phyloP scores from a whole-genome alignment of 2,329 filamentous ascomycete species.

The Neonectria magnoliae region DNA sequence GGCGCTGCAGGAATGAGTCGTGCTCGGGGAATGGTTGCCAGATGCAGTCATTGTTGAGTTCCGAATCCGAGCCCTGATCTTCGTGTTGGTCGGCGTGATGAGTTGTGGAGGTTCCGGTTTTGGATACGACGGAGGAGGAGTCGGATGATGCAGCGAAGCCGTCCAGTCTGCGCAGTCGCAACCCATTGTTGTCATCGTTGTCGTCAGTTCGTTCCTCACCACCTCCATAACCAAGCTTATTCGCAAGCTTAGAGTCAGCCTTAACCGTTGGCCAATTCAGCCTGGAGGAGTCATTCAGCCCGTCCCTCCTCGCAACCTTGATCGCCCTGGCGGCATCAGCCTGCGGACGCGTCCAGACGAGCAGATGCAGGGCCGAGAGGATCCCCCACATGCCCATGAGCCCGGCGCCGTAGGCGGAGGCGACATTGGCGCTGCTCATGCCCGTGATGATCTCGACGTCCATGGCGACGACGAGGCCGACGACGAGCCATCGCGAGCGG shows the following conservation, averaged over 20 bases:
- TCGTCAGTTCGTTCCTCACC: not conserved
- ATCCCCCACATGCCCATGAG: conserved; percentile 62
- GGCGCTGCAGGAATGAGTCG: conserved; percentile 57
- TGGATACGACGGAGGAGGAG: not conserved
- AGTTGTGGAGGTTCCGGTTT: not conserved
- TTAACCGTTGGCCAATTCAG: not conserved
- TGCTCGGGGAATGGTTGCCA: conserved; percentile 69
- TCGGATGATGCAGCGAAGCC: not conserved
- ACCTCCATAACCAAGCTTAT: not conserved
- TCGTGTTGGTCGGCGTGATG: not conserved
- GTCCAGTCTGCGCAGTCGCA: conserved; percentile 32
- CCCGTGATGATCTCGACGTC: conserved; percentile 54
- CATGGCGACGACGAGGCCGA: conserved; percentile 54
- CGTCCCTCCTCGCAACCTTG: conserved; percentile 41
- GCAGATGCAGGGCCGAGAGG: conserved; percentile 58
- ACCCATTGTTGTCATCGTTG: conserved; percentile 16
- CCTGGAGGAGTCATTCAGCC: too few species aligned
- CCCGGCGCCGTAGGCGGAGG: conserved; percentile 60
- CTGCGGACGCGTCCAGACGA: conserved; percentile 66
- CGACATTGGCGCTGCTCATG: conserved; percentile 63
- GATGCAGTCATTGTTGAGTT: conserved; percentile 58
- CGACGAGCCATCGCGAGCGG: conserved; percentile 58
- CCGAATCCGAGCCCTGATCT: not conserved
- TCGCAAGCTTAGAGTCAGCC: not conserved
- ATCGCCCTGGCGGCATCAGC: conserved; percentile 64